Conservation (phyloP, 345 rosid species). For the Eucalyptus rudis region DNA sequence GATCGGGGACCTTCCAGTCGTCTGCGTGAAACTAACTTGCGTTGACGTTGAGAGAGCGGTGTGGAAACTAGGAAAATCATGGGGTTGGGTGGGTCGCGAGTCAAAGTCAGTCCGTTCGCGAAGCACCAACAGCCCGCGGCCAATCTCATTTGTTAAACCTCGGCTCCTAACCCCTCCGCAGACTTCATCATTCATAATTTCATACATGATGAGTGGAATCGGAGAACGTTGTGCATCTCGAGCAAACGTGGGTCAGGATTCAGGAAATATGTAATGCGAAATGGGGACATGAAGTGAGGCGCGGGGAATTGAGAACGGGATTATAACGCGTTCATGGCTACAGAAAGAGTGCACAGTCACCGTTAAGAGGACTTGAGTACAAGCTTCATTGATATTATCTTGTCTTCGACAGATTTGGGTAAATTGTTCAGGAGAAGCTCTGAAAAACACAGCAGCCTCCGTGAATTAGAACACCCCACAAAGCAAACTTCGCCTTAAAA, state of each 20-base stretch:
- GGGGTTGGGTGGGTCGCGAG: neutral
- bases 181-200: neutral
- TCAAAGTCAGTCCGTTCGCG: neutral
- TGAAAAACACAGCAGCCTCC: neutral
- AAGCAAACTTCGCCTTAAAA: neutral
- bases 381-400: neutral
- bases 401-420: neutral
- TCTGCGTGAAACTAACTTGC: neutral
- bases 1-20: neutral
- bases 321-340: accelerated
- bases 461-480: neutral
- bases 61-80: neutral
- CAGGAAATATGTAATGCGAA: neutral
- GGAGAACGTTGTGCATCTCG: neutral
- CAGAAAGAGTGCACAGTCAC: neutral
- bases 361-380: neutral
- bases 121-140: neutral
- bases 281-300: neutral
- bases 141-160: neutral
- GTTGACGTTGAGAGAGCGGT: neutral
- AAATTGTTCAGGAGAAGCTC: neutral
- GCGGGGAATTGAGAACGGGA: neutral
- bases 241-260: neutral
- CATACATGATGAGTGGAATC: neutral
- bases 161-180: neutral